Base-by-base conservation (phyloP, 345 rosid genomes). In the Cardiospermum halicacabum region DNA sequence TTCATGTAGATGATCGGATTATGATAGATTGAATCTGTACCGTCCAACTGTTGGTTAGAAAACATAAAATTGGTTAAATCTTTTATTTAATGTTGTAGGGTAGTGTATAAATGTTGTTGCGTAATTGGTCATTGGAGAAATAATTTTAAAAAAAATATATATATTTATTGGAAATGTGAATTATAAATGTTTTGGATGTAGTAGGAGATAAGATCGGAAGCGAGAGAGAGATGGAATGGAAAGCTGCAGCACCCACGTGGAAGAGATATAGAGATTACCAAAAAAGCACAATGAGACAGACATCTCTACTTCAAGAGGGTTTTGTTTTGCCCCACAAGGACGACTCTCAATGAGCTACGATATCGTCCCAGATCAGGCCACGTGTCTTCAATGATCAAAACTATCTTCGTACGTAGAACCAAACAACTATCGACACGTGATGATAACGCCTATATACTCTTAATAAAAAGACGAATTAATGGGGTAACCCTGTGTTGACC, bases 291-390 rank as follows among this genome's bases (percentile, higher is more conserved):
- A 64, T 0, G 27, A 57, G 74, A 55, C 60, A 75, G 39, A 49
- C 53, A 42, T 34, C 28, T 65, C 24, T 3, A 21, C 53, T 59
- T 69, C 6, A 45, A 61, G 48, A 11, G 24, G 5, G n/a, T n/a
- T n/a, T n/a, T n/a, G n/a, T n/a, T 40, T 7, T 66, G 77, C 47
- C 81, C 75, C 74, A 76, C 64, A 64, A 26, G 42, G 37, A 53
- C 66, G 67, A 73, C 76, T 70, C 75, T 56, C 18, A 12, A 18
- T 7, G 1, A 26, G 75, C 45, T 63, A 72, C 68, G 74, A 62
- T 27, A 59, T 27, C 32, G 7, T 36, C 30, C 36, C 1, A 9
- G 3, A n/a, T 2, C 10, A 0, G 0, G 65, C 45, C 82, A 78
- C 85, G 78, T 69, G 80, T 71, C 28, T 16, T 0, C 32, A 8